Evolutionary conservation across 306 rosid genomes (phyloP).

Genomic region (Inga laurina): DNA sequence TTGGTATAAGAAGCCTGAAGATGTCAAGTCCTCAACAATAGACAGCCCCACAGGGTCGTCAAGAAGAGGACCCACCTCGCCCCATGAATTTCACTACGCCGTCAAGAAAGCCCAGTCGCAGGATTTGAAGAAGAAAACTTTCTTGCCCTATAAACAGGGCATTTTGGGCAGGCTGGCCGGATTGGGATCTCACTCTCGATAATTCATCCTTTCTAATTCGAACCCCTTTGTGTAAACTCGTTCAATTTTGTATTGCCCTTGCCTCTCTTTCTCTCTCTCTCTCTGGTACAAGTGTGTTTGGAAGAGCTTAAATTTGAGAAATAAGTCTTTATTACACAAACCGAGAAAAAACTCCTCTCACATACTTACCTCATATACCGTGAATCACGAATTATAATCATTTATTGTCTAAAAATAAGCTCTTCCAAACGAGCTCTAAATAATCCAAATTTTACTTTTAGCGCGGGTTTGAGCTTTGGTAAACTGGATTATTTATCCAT

Average conservation of each 20-base stretch:
- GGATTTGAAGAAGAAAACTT: conserved; percentile 85
- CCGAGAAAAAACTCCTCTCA: too few relatives aligned
- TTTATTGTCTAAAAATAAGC: too few relatives aligned
- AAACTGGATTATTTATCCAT: background rate
- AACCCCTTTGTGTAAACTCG: background rate
- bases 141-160: conserved; percentile 87
- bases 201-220: background rate
- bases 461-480: background rate
- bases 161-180: conserved; percentile 77
- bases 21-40: conserved; percentile 33
- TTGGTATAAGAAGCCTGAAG: conserved; percentile 45
- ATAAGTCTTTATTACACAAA: too few relatives aligned
- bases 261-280: background rate
- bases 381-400: too few relatives aligned
- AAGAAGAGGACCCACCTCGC: conserved; percentile 55
- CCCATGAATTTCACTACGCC: conserved; percentile 75
- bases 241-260: background rate
- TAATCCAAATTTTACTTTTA: background rate
- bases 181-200: conserved; percentile 47
- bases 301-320: too few relatives aligned
- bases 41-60: conserved; percentile 22
- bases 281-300: background rate
- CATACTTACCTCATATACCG: too few relatives aligned
- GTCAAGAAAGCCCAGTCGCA: conserved; percentile 67
- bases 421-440: too few relatives aligned